A percentile compares a stretch with the other conserved stretches of the same genome.
Evolutionary conservation across 139 green algal genomes (phyloP).

Genomic region (Zygnema circumcarinatum): DNA sequence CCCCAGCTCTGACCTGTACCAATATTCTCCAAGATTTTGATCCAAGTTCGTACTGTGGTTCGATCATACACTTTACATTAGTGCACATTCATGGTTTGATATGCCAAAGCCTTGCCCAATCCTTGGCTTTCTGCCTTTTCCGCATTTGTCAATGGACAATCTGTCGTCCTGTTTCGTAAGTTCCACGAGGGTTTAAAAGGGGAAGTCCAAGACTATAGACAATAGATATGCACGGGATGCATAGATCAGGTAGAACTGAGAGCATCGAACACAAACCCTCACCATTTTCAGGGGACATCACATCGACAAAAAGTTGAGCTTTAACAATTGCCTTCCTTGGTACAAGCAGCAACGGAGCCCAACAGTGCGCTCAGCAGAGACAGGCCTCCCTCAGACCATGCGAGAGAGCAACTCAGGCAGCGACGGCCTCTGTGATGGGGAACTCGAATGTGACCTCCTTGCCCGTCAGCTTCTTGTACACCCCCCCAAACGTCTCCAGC

Average conservation of each 20-base stretch:
- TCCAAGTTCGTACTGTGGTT: too few species aligned
- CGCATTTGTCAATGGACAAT: too few species aligned
- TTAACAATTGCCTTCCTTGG: neutral
- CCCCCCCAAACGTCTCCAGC: conserved; percentile 94
- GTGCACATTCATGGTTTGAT: too few species aligned
- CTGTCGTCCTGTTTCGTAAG: too few species aligned
- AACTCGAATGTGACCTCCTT: conserved; percentile 95
- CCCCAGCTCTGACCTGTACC: too few species aligned
- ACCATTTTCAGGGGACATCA: neutral
- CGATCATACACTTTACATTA: too few species aligned
- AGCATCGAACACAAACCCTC: neutral
- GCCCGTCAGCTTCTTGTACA: conserved; percentile 99
- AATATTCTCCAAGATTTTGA: too few species aligned
- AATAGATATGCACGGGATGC: neutral
- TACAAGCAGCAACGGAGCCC: neutral
- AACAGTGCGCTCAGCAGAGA: neutral
- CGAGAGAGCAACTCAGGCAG: neutral
- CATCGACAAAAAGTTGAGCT: neutral
- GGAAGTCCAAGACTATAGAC: neutral
- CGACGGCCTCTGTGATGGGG: conserved; percentile 43
- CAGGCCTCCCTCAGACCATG: too few species aligned
- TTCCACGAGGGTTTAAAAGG: neutral
- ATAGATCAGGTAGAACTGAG: neutral
- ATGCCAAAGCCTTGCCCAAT: too few species aligned
- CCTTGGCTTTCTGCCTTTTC: too few species aligned